These are phyloP conservation scores for Pythium monospermum DNA, from an alignment of 352 stramenopile genomes.

Conservation along the genomic window DNA sequence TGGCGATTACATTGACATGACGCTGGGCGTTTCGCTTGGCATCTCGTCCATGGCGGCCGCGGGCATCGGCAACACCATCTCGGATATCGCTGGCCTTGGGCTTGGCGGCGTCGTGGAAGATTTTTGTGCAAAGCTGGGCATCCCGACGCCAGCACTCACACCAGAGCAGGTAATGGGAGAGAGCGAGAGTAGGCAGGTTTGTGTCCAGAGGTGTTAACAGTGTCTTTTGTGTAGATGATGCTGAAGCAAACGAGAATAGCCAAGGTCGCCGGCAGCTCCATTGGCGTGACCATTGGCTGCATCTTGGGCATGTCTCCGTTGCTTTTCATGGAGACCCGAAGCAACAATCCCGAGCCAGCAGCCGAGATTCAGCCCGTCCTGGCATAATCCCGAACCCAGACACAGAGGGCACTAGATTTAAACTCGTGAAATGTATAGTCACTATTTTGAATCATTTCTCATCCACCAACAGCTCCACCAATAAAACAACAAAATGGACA, in stretches of 20 bases:
- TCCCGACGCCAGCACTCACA: constrained; percentile 55
- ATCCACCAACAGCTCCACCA: background rate
- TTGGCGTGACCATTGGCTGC: constrained; percentile 73
- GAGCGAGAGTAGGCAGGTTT: too few relatives aligned
- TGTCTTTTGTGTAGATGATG: constrained; percentile 46
- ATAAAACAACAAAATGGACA: constrained; percentile 5
- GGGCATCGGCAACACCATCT: constrained; percentile 84
- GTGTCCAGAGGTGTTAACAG: too few relatives aligned
- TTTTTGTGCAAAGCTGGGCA: constrained; percentile 54
- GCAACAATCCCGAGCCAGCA: constrained; percentile 4
- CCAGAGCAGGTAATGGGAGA: constrained; percentile 62
- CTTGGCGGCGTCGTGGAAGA: constrained; percentile 82
- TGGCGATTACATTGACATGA: constrained; percentile 85
- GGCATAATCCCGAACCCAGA: background rate
- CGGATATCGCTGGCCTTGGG: constrained; percentile 55
- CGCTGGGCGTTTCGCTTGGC: constrained; percentile 69
- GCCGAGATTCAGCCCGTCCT: too few relatives aligned
- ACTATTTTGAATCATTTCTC: constrained; percentile 19
- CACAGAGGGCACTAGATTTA: constrained; percentile 1
- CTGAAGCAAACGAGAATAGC: constrained; percentile 57
- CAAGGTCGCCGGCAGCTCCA: constrained; percentile 58
- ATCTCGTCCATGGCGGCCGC: constrained; percentile 87
- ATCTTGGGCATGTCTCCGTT: constrained; percentile 70
- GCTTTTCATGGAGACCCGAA: constrained; percentile 70
- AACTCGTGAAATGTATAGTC: constrained; percentile 17